Conservation (phyloP, 371 early-diverging fungal genomes). For the Funneliformis caledonium region DNA sequence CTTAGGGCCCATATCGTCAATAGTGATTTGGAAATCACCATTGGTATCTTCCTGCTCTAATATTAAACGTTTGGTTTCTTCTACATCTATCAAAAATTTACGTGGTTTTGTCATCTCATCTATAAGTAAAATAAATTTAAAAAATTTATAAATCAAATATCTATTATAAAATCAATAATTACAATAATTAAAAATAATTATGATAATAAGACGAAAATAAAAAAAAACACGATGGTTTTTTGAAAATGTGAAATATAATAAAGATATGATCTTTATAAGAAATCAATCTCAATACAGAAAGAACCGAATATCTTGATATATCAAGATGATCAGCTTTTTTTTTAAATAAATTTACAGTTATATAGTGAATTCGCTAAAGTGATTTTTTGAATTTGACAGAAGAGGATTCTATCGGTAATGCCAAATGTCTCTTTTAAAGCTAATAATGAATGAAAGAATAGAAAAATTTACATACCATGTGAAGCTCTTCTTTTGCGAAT, state of each 20-base stretch:
- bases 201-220: neutral
- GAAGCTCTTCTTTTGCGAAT: conserved; percentile 53
- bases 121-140: conserved; percentile 40
- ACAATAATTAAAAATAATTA: neutral
- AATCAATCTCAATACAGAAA: neutral
- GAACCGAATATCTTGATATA: neutral
- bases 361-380: neutral
- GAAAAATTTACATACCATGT: conserved; percentile 48
- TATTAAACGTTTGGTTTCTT: conserved; percentile 76
- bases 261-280: neutral
- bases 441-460: neutral
- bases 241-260: too few relatives aligned
- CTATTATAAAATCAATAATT: neutral
- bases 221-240: neutral
- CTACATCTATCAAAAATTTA: conserved; percentile 85
- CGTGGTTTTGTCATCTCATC: conserved; percentile 74
- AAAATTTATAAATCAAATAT: neutral
- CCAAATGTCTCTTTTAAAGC: too few relatives aligned
- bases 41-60: conserved; percentile 95
- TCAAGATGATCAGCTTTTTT: neutral
- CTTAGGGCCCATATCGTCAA: conserved; percentile 93
- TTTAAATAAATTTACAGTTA: neutral
- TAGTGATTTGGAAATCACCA: conserved; percentile 93
- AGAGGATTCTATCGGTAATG: neutral
- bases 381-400: neutral